Percentiles rank a stretch among this genome's conserved stretches.
These are phyloP conservation scores for Tetracladium setigerum DNA, from an alignment of 495 filamentous ascomycete species.

Conservation along the genomic window DNA sequence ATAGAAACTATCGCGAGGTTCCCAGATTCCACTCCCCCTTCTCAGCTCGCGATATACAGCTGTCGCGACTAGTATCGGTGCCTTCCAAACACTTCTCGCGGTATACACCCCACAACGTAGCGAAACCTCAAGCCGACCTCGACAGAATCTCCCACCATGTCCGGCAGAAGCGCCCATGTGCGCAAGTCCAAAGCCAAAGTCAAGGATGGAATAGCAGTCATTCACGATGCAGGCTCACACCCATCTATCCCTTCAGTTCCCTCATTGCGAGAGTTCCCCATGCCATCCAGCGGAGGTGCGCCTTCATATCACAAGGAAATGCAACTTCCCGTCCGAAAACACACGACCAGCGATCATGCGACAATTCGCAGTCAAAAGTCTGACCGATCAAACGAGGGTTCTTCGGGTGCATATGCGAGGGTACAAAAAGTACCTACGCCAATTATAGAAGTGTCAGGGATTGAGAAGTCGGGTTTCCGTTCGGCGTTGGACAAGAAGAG, in stretches of 20 bases:
- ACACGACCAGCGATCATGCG: conserved; percentile 9
- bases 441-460: conserved; percentile 39
- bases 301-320: conserved; percentile 1
- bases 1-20: too few species aligned
- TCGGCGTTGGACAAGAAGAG: conserved; percentile 45
- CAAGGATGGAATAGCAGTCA: conserved; percentile 21
- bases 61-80: too few species aligned
- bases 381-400: conserved; percentile 31
- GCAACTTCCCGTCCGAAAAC: background rate
- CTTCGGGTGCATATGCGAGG: conserved; percentile 31
- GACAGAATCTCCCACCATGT: conserved; percentile 28
- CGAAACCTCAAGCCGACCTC: too few species aligned
- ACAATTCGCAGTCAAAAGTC: conserved; percentile 18
- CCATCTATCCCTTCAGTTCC: conserved; percentile 19
- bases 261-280: conserved; percentile 23
- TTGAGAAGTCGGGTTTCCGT: conserved; percentile 43
- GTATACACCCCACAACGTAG: too few species aligned
- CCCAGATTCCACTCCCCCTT: too few species aligned
- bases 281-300: conserved; percentile 21
- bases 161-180: conserved; percentile 46
- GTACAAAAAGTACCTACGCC: conserved; percentile 32
- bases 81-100: too few species aligned
- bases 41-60: too few species aligned
- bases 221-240: background rate
- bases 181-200: conserved; percentile 44